These are phyloP conservation scores for Blastomyces gilchristii DNA, from an alignment of 2,329 filamentous ascomycete genomes.

Conservation along the genomic window DNA sequence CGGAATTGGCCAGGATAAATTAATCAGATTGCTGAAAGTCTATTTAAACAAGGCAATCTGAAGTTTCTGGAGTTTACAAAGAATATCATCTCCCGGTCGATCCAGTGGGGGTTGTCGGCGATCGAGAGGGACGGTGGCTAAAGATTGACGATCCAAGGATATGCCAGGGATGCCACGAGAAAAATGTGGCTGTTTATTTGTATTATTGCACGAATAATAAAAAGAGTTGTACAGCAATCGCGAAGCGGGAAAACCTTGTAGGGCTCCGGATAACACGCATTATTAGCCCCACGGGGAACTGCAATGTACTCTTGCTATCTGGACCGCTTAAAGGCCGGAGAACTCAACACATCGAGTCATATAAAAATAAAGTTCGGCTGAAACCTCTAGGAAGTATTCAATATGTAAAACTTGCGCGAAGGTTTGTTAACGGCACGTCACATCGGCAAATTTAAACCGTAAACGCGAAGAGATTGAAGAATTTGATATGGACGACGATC, in stretches of 20 bases:
- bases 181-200: background rate
- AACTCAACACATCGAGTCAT: background rate
- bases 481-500: background rate
- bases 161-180: slow-evolving; percentile 2
- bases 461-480: background rate
- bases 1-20: slow-evolving; percentile 1
- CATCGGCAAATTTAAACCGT: background rate
- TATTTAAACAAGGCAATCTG: slow-evolving; percentile 1
- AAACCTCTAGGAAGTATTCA: background rate
- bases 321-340: background rate
- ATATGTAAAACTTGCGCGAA: background rate
- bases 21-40: background rate
- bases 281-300: background rate
- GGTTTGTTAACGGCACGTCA: background rate
- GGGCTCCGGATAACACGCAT: background rate
- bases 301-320: background rate
- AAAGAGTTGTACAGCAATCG: background rate
- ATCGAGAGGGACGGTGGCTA: slow-evolving; percentile 9
- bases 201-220: background rate
- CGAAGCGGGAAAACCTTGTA: background rate
- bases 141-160: slow-evolving; percentile 1
- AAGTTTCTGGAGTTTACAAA: slow-evolving; percentile 5
- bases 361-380: slow-evolving; percentile 1
- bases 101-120: background rate
- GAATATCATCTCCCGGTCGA: slow-evolving; percentile 1